Conservation (phyloP, 495 filamentous ascomycete species). For the Aspergillus baeticus region DNA sequence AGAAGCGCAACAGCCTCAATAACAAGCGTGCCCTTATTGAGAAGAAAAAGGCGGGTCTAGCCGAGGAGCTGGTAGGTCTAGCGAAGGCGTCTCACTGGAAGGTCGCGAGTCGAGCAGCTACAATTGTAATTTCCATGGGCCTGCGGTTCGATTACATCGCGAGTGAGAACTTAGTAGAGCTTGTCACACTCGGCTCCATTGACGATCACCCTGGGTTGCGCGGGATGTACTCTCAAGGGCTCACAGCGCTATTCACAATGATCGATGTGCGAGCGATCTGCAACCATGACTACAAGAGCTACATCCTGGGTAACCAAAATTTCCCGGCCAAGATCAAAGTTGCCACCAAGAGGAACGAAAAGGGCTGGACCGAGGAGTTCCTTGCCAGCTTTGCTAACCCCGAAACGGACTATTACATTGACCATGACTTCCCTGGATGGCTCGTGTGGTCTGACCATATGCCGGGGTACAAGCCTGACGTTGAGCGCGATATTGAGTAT, state of each 20-base stretch:
- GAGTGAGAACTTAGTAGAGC: slow-evolving; percentile 73
- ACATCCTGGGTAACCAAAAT: slow-evolving; percentile 71
- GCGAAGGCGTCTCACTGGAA: slow-evolving; percentile 89
- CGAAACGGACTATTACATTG: slow-evolving; percentile 84
- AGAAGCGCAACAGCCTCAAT: slow-evolving; percentile 67
- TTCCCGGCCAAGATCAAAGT: slow-evolving; percentile 74
- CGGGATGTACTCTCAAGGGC: slow-evolving; percentile 72
- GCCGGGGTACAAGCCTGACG: slow-evolving; percentile 69
- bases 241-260: slow-evolving; percentile 76
- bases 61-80: slow-evolving; percentile 75
- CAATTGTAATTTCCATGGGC: slow-evolving; percentile 84
- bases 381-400: slow-evolving; percentile 75
- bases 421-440: slow-evolving; percentile 93
- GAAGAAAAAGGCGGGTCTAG: slow-evolving; percentile 74
- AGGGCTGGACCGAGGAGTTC: slow-evolving; percentile 74
- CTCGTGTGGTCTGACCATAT: slow-evolving; percentile 91
- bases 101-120: slow-evolving; percentile 81
- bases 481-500: slow-evolving; percentile 69
- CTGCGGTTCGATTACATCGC: slow-evolving; percentile 87
- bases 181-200: slow-evolving; percentile 81
- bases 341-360: slow-evolving; percentile 66
- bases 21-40: slow-evolving; percentile 75
- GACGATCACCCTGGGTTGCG: slow-evolving; percentile 87
- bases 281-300: slow-evolving; percentile 80
- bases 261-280: slow-evolving; percentile 86